Conservation (phyloP, 345 rosid genomes). For the Leavenworthia alabamica region DNA sequence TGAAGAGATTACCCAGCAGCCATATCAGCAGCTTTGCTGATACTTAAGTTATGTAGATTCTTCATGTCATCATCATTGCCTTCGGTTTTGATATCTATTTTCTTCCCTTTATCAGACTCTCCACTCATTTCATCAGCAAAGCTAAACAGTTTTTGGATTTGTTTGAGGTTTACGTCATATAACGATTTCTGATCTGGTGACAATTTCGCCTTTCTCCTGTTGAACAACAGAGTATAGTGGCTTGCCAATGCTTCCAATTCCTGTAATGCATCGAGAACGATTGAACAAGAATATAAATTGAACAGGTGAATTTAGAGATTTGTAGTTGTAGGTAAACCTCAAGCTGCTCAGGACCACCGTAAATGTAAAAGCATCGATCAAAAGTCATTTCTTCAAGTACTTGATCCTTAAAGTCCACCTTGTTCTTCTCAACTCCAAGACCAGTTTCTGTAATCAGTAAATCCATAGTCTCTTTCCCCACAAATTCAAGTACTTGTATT, state of each 20-base stretch:
- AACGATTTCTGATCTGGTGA: slow-evolving; percentile 63
- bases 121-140: slow-evolving; percentile 51
- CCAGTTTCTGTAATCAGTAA: slow-evolving; percentile 82
- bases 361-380: slow-evolving; percentile 96
- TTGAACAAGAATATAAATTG: neutral
- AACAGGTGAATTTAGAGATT: slow-evolving; percentile 3
- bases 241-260: slow-evolving; percentile 88
- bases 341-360: slow-evolving; percentile 97
- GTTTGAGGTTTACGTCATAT: slow-evolving; percentile 77
- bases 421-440: slow-evolving; percentile 54
- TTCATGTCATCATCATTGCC: slow-evolving; percentile 71
- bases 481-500: slow-evolving; percentile 90
- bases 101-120: slow-evolving; percentile 80
- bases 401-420: slow-evolving; percentile 58
- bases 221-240: slow-evolving; percentile 75
- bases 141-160: slow-evolving; percentile 69
- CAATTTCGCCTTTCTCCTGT: slow-evolving; percentile 78
- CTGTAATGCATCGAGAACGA: slow-evolving; percentile 36
- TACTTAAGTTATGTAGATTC: slow-evolving; percentile 63
- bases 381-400: slow-evolving; percentile 78
- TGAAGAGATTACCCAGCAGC: slow-evolving; percentile 99
- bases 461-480: slow-evolving; percentile 96
- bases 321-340: slow-evolving; percentile 72
- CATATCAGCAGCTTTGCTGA: slow-evolving; percentile 95
- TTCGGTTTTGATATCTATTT: slow-evolving; percentile 56